Base-by-base conservation (phyloP, 2,329 filamentous ascomycete genomes). In the Sarocladiaceae sp. region DNA sequence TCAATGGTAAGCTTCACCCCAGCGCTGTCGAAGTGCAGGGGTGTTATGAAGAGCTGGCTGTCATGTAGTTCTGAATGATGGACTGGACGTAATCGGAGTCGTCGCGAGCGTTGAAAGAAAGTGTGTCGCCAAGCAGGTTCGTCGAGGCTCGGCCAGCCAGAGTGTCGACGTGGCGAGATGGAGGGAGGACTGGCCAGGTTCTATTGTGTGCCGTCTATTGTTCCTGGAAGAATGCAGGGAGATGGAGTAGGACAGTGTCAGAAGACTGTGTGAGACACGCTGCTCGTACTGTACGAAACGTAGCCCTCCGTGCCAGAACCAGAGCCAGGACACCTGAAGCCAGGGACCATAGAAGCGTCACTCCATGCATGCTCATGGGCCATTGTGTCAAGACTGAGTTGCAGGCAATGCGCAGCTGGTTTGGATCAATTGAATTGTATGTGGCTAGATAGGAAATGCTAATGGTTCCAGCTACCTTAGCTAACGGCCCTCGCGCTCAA, bases 101-200 rank as follows among this genome's bases (percentile, higher is more conserved):
- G 26, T 29, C 9, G 13, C 13, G 26, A 7, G 9, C 26, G 26
- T 29, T 13, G 13, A 29, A 29, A 13, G 13, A 29, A 29, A n/a
- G n/a, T n/a, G n/a, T n/a, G n/a, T n/a, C n/a, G n/a, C 37, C 37
- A 10, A 16, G 34, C 19, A 13, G 20, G 20, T 41, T 39, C 18
- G 37, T 41, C 37, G 21, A 41, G 37, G 37, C 37, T 41, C 29
- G 37, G 37, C 34, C 34, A 24, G 34, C 34, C 19, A 35, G 33
- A 39, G 34, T 39, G 16, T 39, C 34, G 34, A 39, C 34, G 34
- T 39, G 34, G 34, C 34, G 23, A 24, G n/a, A 39, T 39, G 34
- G 13, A n/a, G 34, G 19, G 26, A 24, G 34, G 20, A 13, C 26
- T 7, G 9, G 34, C 34, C 23, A 21, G 34, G 34, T 35, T 35